Evolutionary conservation across 2,329 filamentous ascomycete species (phyloP).

Genomic region (Cytospora chrysosperma): DNA sequence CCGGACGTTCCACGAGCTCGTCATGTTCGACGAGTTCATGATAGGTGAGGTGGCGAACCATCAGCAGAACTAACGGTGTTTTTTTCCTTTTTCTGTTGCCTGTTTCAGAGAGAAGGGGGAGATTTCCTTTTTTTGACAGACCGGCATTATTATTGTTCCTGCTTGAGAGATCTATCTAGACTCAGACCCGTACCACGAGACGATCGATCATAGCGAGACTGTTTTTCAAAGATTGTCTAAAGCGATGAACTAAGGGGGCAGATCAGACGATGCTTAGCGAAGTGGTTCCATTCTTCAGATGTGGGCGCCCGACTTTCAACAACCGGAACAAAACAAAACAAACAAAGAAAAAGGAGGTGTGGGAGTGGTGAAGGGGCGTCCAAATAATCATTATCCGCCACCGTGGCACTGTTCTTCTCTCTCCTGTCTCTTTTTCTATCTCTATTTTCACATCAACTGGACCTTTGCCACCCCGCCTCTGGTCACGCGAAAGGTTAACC

Average conservation of each 20-base stretch:
- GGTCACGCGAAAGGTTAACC: neutral
- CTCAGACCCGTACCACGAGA: neutral
- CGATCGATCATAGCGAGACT: neutral
- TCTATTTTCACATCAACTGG: neutral
- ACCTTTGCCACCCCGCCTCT: neutral
- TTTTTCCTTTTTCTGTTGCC: neutral
- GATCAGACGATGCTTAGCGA: neutral
- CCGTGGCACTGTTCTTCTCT: neutral
- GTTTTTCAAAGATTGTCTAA: neutral
- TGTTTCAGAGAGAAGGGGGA: neutral
- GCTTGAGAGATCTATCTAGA: neutral
- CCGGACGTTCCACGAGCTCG: slow-evolving; percentile 4
- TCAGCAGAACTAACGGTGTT: neutral
- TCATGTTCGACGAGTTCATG: slow-evolving; percentile 12
- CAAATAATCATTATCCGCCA: neutral
- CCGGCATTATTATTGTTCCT: neutral
- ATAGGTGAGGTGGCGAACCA: neutral
- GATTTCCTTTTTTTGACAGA: neutral
- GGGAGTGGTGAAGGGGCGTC: neutral
- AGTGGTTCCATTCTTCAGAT: neutral
- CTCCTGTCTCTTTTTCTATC: no score
- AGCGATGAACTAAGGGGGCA: neutral
- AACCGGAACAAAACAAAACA: neutral
- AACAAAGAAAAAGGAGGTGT: no score
- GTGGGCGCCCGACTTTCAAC: neutral